Evolutionary conservation across 2,329 filamentous ascomycete genomes (phyloP).

Genomic region (Fusarium anguioides): DNA sequence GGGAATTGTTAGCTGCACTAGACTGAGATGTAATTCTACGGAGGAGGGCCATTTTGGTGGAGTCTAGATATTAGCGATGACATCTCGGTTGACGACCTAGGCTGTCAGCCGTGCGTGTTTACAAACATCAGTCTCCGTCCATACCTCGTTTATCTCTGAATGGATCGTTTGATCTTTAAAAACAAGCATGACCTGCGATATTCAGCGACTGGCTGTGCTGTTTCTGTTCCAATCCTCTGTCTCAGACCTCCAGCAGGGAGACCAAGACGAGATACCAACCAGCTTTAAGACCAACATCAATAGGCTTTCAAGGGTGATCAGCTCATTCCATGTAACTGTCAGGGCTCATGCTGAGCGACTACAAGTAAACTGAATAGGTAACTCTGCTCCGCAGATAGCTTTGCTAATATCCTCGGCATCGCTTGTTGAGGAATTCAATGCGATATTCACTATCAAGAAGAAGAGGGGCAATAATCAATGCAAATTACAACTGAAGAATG

Average conservation of each 20-base stretch:
- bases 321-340: neutral
- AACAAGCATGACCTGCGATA: neutral
- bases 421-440: neutral
- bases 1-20: slow-evolving; percentile 12
- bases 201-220: neutral
- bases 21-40: neutral
- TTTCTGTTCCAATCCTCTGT: neutral
- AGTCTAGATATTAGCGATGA: slow-evolving; percentile 12
- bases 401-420: neutral
- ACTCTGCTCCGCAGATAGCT: no score
- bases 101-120: neutral
- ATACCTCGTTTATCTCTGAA: neutral
- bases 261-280: slow-evolving; percentile 10
- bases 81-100: neutral
- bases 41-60: slow-evolving; percentile 1
- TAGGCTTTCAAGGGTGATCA: slow-evolving; percentile 2
- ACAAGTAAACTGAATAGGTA: neutral
- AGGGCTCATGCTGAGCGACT: neutral
- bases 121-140: no score
- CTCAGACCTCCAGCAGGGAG: slow-evolving; percentile 26
- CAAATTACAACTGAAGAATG: slow-evolving; percentile 10
- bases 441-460: neutral
- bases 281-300: no score
- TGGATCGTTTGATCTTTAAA: neutral
- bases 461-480: slow-evolving; percentile 1